Conservation (phyloP, 495 filamentous ascomycete species). For the Xylaria bambusicola region DNA sequence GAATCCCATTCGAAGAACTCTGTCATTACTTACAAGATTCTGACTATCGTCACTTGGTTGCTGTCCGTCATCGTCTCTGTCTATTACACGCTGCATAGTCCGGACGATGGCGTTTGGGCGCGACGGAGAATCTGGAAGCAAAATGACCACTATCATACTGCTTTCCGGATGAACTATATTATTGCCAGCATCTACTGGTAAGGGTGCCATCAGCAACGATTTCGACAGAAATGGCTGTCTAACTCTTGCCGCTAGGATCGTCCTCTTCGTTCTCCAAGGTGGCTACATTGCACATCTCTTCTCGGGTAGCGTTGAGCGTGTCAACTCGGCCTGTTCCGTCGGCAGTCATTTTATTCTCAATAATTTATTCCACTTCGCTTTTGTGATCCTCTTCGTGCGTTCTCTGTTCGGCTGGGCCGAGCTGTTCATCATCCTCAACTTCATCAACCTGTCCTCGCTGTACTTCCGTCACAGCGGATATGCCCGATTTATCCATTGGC, state of each 20-base stretch:
- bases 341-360: slow-evolving; percentile 82
- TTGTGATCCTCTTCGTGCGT: slow-evolving; percentile 80
- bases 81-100: slow-evolving; percentile 66
- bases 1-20: slow-evolving; percentile 58
- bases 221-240: not conserved
- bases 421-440: slow-evolving; percentile 74
- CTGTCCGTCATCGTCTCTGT: slow-evolving; percentile 66
- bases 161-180: slow-evolving; percentile 72
- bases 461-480: slow-evolving; percentile 77
- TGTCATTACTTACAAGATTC: slow-evolving; percentile 60
- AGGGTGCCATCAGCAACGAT: slow-evolving; percentile 9
- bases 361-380: slow-evolving; percentile 77
- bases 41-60: slow-evolving; percentile 71
- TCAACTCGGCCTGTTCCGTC: slow-evolving; percentile 71
- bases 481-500: slow-evolving; percentile 69
- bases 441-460: slow-evolving; percentile 70
- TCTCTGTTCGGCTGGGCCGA: slow-evolving; percentile 71
- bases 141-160: slow-evolving; percentile 63
- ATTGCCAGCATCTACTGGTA: slow-evolving; percentile 81
- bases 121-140: slow-evolving; percentile 67
- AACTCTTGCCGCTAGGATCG: slow-evolving; percentile 53
- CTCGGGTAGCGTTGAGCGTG: slow-evolving; percentile 57
- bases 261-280: slow-evolving; percentile 72
- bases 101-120: slow-evolving; percentile 58
- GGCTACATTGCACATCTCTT: slow-evolving; percentile 78